These are phyloP conservation scores for Colletotrichum endophyticum DNA, from an alignment of 2,329 filamentous ascomycete genomes.

Conservation along the genomic window DNA sequence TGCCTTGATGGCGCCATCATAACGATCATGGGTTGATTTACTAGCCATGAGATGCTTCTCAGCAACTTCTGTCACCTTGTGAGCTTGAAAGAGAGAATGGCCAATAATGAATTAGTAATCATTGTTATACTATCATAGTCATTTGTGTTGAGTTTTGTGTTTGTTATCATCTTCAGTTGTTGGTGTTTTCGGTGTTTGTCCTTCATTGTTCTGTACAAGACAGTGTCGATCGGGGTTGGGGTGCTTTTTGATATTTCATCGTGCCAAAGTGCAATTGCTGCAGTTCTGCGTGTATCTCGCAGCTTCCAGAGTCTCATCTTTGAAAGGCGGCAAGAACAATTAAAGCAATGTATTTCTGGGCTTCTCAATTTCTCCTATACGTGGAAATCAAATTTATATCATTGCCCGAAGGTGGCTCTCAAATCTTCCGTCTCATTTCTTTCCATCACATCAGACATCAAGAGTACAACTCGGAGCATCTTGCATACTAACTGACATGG, in stretches of 20 bases:
- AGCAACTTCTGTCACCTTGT: accelerated
- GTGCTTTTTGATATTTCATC: background rate
- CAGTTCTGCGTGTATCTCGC: background rate
- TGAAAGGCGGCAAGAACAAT: too few species aligned
- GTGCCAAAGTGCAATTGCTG: background rate
- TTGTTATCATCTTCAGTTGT: background rate
- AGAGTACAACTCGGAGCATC: background rate
- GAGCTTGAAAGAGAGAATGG: background rate
- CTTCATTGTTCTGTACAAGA: background rate
- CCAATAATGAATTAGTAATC: accelerated
- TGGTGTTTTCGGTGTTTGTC: accelerated
- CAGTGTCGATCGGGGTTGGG: background rate
- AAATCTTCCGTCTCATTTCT: accelerated
- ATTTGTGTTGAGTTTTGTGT: accelerated
- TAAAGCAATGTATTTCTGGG: accelerated
- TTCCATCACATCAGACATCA: background rate
- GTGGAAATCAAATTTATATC: background rate
- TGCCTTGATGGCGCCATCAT: background rate
- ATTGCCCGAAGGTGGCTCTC: accelerated
- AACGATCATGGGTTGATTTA: background rate
- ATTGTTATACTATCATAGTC: accelerated
- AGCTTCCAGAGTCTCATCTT: background rate
- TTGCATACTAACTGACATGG: accelerated
- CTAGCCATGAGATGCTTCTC: background rate
- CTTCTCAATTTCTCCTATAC: background rate